Conservation (phyloP, 345 rosid species). For the Gossypium stocksii region DNA sequence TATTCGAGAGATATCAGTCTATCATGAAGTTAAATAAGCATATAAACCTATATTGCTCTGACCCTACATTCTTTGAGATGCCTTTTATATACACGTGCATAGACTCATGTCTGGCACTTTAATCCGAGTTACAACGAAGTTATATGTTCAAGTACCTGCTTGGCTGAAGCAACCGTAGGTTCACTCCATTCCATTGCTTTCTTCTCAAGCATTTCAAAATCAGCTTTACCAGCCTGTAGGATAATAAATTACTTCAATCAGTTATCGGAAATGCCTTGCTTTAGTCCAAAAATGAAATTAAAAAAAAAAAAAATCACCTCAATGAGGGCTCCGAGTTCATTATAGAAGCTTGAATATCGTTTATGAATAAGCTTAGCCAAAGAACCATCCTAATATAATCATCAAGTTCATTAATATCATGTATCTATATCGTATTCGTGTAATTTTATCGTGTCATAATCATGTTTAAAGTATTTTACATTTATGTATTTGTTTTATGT, state of each 20-base stretch:
- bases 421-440: too few relatives aligned
- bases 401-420: background rate
- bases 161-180: slow-evolving; percentile 79
- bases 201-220: slow-evolving; percentile 83
- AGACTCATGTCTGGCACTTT: background rate
- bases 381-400: slow-evolving; percentile 53
- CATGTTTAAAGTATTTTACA: background rate
- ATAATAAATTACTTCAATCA: background rate
- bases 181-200: slow-evolving; percentile 79
- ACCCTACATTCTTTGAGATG: background rate
- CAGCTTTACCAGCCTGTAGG: slow-evolving; percentile 70
- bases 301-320: slow-evolving; percentile 39
- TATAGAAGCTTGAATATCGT: slow-evolving; percentile 69
- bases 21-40: background rate
- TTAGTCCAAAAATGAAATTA: background rate
- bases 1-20: background rate
- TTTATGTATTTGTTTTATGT: background rate
- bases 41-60: too few relatives aligned
- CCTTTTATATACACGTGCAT: background rate
- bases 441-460: too few relatives aligned
- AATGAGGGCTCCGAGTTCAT: slow-evolving; percentile 56
- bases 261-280: background rate
- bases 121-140: background rate
- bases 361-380: slow-evolving; percentile 56
- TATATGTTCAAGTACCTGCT: slow-evolving; percentile 56